A percentile compares a stretch with the other conserved stretches of the same genome.
Evolutionary conservation across 805 yeast genomes (phyloP).

Genomic region (Huiozyma sinensis): DNA sequence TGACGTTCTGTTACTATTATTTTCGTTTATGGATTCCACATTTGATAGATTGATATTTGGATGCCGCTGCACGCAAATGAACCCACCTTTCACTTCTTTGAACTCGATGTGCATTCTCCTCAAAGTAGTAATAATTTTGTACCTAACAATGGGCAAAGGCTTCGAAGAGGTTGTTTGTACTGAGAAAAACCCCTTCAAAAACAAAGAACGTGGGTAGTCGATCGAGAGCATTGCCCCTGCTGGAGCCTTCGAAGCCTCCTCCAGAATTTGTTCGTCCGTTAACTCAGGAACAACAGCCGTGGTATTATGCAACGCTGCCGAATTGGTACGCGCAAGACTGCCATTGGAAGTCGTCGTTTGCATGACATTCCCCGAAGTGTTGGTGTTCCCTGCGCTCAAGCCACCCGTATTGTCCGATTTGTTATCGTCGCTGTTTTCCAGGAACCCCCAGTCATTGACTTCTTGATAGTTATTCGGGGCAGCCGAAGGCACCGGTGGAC

Average conservation of each 20-base stretch:
- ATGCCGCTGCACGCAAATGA: conserved; percentile 62
- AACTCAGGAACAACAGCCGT: conserved; percentile 20
- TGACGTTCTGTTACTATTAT: neutral
- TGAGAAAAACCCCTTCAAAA: conserved; percentile 85
- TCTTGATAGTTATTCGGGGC: conserved; percentile 21
- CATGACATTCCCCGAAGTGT: neutral
- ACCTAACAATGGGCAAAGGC: conserved; percentile 78
- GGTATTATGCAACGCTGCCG: conserved; percentile 1
- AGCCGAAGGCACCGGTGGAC: conserved; percentile 25
- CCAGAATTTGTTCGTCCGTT: conserved; percentile 40
- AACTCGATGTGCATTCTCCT: conserved; percentile 67
- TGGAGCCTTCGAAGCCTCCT: conserved; percentile 44
- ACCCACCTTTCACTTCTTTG: conserved; percentile 90
- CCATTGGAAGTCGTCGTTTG: neutral
- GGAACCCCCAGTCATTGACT: conserved; percentile 35
- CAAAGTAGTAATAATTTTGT: conserved; percentile 69
- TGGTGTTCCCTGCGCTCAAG: conserved; percentile 10
- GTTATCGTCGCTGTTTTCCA: conserved; percentile 36
- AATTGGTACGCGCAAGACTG: neutral
- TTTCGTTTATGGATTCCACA: conserved; percentile 23
- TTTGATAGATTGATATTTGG: conserved; percentile 21
- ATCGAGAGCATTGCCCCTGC: conserved; percentile 86
- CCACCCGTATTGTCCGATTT: conserved; percentile 40
- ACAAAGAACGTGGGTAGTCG: conserved; percentile 83
- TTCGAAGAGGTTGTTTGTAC: conserved; percentile 93